Evolutionary conservation across 257 asterid genomes (phyloP), one percentile per base, ranked within the genome.

Genomic region (Cynanchum wilfordii): DNA sequence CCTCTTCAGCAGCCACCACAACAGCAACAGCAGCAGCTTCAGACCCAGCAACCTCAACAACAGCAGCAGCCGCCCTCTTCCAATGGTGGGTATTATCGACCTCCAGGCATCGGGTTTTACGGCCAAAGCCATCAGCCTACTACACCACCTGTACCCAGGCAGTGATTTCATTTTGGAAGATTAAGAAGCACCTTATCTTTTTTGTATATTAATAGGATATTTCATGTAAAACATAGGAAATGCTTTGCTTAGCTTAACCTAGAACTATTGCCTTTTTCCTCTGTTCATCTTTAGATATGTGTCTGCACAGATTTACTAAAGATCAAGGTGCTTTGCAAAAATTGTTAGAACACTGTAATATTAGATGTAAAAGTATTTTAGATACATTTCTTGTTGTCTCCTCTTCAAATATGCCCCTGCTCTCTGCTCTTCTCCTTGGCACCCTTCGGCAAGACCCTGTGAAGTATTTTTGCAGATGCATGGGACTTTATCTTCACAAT

Each of bases 71-170:
- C 42, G 16, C 89, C 66, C 65, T 82, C 88, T 24, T 76, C 78
- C 22, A 86, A 73, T 69, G 85, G 93, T 7, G 91, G 89, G 68
- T 92, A 77, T 78, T 95, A 86, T 67, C 83, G 96, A 78, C 93
- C 96, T 13, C 78, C 89, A 0, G 98, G 98, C 27, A 73, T 87
- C 19, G 99, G 98, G 68, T 95, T 92, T 72, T 90, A 87, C 56
- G 96, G 96, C 75, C 96, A 88, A 73, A 85, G 84, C 81, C 98
- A 87, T 84, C 96, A 88, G 83, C 85, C 93, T 25, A 80, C 97
- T 5, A 82, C 97, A 3, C 96, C 95, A 11, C 94, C 98, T 29
- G 87, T 87, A 58, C 92, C 92, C 58, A 83, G 97, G 75, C 99
- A 87, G 86, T 95, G 84, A 89, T 72, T 13, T 63, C 68, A 49